These are phyloP conservation scores for Diplodia intermedia DNA, from an alignment of 2,329 filamentous ascomycete genomes.

Conservation along the genomic window DNA sequence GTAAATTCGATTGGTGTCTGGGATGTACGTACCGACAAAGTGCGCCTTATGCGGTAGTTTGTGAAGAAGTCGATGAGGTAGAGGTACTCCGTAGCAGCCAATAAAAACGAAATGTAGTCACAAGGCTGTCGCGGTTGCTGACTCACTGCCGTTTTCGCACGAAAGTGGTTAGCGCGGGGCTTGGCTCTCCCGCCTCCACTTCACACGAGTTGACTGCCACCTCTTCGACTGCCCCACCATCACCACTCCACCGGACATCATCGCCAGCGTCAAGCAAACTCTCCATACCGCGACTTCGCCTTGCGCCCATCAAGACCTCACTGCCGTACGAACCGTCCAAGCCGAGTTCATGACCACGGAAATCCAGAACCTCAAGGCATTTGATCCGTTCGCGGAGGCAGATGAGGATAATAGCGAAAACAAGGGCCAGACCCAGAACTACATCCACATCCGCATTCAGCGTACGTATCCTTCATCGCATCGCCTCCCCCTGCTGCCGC, in stretches of 20 bases:
- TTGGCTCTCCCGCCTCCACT: constrained; percentile 17
- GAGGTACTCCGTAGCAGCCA: too few species aligned
- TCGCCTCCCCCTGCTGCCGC: constrained; percentile 37
- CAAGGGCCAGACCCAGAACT: constrained; percentile 88
- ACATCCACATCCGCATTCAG: constrained; percentile 99
- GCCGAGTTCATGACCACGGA: constrained; percentile 32
- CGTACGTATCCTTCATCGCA: constrained; percentile 67
- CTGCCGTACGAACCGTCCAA: constrained; percentile 13
- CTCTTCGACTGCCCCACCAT: constrained; percentile 23
- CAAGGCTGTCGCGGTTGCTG: not conserved
- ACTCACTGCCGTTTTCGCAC: not conserved
- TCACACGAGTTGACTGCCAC: constrained; percentile 3
- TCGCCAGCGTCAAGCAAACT: constrained; percentile 6
- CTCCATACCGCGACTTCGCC: not conserved
- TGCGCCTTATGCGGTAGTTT: too few species aligned
- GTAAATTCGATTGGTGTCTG: too few species aligned
- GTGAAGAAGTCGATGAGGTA: too few species aligned
- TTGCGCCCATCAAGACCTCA: constrained; percentile 7
- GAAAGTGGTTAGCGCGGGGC: not conserved
- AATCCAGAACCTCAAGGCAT: constrained; percentile 48
- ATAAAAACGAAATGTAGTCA: too few species aligned
- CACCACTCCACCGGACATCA: constrained; percentile 4
- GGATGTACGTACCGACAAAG: too few species aligned
- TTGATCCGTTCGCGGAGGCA: constrained; percentile 99
- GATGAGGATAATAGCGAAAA: constrained; percentile 98